phyloP scores from a whole-genome alignment of 2,329 filamentous ascomycete species.

The Chrysosporium queenslandicum region DNA sequence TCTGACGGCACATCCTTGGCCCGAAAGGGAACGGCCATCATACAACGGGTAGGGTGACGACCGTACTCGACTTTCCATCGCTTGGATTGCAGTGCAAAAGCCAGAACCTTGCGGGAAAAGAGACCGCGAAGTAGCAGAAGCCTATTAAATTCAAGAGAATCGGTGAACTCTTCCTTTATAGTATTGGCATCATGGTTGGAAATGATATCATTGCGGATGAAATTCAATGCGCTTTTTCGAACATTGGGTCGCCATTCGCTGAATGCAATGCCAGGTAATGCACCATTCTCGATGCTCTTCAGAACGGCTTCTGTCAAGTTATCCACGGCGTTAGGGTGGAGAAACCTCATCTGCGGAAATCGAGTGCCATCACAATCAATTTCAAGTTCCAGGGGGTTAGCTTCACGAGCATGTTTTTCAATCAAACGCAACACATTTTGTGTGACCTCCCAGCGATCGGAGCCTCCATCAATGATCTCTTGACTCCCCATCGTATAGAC shows the following conservation, averaged over 20 bases:
- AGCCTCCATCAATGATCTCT: constrained; percentile 42
- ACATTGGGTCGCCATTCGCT: constrained; percentile 16
- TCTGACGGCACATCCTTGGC: constrained; percentile 50
- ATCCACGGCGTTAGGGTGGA: constrained; percentile 14
- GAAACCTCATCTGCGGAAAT: constrained; percentile 21
- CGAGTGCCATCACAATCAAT: constrained; percentile 12
- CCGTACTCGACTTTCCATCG: constrained; percentile 59
- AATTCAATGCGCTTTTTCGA: constrained; percentile 15
- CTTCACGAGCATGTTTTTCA: constrained; percentile 8
- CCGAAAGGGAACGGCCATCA: constrained; percentile 49
- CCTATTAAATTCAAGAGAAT: constrained; percentile 1
- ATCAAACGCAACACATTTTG: constrained; percentile 7
- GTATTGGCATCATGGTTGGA: not conserved
- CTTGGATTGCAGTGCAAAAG: constrained; percentile 47
- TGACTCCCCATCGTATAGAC: constrained; percentile 53
- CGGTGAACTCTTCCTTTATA: not conserved
- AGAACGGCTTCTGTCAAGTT: constrained; percentile 15
- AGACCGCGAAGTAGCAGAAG: constrained; percentile 37
- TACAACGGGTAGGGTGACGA: constrained; percentile 42
- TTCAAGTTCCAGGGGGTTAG: constrained; percentile 13
- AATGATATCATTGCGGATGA: constrained; percentile 8
- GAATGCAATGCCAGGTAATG: constrained; percentile 19
- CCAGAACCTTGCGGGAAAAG: constrained; percentile 46
- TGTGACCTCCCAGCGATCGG: constrained; percentile 45
- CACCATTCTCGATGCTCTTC: constrained; percentile 10